These are phyloP conservation scores for Eremochloa ophiuroides DNA, from an alignment of 176 grass and related monocot species.

Conservation along the genomic window DNA sequence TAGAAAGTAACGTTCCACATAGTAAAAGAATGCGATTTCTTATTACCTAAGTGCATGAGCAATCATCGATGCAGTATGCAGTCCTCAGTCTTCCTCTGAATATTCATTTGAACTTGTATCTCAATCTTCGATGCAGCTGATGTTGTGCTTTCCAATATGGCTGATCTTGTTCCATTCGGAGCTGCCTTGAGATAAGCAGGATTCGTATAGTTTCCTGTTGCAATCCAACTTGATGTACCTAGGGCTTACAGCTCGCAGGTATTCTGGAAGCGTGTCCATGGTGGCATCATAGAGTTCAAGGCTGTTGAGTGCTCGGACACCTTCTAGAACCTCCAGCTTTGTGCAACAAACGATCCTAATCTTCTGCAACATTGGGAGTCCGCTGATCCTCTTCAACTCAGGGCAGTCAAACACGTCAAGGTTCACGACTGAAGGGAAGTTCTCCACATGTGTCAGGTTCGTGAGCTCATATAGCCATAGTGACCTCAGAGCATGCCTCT, in stretches of 20 bases:
- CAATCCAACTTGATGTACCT: background rate
- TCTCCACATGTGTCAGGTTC: background rate
- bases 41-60: no score
- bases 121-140: background rate
- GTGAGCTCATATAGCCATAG: background rate
- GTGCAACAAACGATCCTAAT: background rate
- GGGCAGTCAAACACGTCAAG: background rate
- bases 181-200: background rate
- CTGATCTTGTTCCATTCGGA: background rate
- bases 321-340: background rate
- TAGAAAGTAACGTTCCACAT: no score
- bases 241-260: background rate
- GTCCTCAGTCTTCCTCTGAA: background rate
- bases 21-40: no score
- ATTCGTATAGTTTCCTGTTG: background rate
- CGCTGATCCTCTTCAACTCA: background rate
- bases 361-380: background rate
- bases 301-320: background rate
- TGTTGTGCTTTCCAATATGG: background rate
- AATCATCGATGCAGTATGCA: background rate
- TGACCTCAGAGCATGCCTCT: background rate
- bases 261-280: background rate
- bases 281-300: accelerated
- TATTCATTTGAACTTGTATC: background rate
- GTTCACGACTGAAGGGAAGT: background rate